phyloP scores from a whole-genome alignment of 2,329 filamentous ascomycete genomes.

The Penicillium sp. region DNA sequence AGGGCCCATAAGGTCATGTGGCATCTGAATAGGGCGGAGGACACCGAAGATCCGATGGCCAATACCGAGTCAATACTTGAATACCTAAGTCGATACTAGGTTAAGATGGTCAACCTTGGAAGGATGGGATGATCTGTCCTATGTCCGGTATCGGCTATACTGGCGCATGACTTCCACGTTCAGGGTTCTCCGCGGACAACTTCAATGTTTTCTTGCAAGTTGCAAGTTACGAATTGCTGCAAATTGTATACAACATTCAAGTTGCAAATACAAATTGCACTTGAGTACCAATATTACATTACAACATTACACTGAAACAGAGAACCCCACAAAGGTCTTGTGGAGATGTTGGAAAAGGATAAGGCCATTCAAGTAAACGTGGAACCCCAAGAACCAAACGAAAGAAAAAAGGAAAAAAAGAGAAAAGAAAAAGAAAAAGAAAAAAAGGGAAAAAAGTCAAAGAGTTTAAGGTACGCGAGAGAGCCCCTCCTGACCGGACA shows the following conservation, averaged over 20 bases:
- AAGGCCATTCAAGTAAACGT: slow-evolving; percentile 11
- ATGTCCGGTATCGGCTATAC: neutral
- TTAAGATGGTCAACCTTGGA: neutral
- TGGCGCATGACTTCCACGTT: neutral
- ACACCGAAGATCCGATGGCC: neutral
- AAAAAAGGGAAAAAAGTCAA: slow-evolving; percentile 12
- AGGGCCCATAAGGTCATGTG: neutral
- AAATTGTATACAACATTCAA: too few relatives aligned
- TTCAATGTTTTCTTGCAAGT: neutral
- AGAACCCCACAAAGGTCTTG: neutral
- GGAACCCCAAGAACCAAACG: slow-evolving; percentile 8
- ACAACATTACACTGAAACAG: too few relatives aligned
- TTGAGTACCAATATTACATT: too few relatives aligned
- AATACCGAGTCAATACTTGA: too few relatives aligned
- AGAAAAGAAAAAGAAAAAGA: slow-evolving; percentile 6
- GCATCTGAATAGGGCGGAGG: neutral
- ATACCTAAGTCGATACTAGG: neutral
- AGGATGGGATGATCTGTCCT: neutral
- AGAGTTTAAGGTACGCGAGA: slow-evolving; percentile 6
- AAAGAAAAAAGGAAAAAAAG: neutral
- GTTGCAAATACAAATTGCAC: too few relatives aligned
- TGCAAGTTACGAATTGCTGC: too few relatives aligned
- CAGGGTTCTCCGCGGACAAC: neutral
- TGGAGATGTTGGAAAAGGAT: slow-evolving; percentile 5
- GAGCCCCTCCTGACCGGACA: slow-evolving; percentile 14